Base-by-base conservation (phyloP, 495 filamentous ascomycete genomes). In the Chaetomium tenue region DNA sequence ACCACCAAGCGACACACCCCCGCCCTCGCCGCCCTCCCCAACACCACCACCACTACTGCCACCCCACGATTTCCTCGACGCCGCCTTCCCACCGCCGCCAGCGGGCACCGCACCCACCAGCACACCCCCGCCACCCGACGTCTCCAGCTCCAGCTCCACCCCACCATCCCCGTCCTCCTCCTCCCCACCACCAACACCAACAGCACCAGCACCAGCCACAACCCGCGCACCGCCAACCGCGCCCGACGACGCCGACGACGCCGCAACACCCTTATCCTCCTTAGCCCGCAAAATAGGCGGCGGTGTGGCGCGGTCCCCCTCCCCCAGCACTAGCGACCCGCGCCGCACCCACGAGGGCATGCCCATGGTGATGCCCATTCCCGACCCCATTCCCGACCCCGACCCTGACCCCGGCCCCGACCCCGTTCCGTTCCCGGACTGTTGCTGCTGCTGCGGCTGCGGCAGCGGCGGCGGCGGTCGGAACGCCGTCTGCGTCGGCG, bases 231-330 rank as follows among this genome's bases (percentile, higher is more conserved):
- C 8, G 64, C 66, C 7, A 58, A 37, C 9, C 5, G 65, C 52
- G 8, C 58, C 15, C 5, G n/a, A n/a, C n/a, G n/a, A n/a, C n/a
- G n/a, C n/a, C n/a, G n/a, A n/a, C n/a, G 46, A 50, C n/a, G 4
- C 12, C 18, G 46, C 2, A 3, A 50, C 63, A 7, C 60, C 69
- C 30, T 74, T 79, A 54, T 70, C n/a, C n/a, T 80, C 15, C 79
- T 74, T n/a, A n/a, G n/a, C n/a, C n/a, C n/a, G n/a, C 63, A 75
- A 57, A 53, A 82, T 82, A 0, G 80, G 80, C 5, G 80, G 79
- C 28, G 80, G 80, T 12, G 80, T 81, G 16, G 70, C 64, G 4
- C 70, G 55, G 23, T 60, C 60, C 2, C 71, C 75, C 6, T 74
- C 77, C 4, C 63, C 59, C 8, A 69, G 47, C 4, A 63, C 59